Evolutionary conservation across 1,139 yeast species (phyloP).

Genomic region (Lodderomyces theae): DNA sequence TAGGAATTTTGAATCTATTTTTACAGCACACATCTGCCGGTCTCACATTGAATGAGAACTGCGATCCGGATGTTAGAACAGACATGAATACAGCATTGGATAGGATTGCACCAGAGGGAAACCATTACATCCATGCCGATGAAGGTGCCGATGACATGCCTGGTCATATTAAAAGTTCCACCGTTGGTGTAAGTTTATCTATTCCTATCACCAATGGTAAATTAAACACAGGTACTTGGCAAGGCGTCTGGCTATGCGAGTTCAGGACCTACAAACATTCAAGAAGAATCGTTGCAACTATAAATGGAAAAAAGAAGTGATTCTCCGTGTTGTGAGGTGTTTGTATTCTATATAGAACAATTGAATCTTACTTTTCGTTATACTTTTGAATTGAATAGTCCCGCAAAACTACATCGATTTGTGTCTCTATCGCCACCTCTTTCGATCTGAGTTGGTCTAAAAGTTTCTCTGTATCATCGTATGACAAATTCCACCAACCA

Average conservation of each 20-base stretch:
- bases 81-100: slow-evolving; percentile 67
- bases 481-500: slow-evolving; percentile 60
- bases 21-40: slow-evolving; percentile 81
- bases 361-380: not conserved
- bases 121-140: slow-evolving; percentile 59
- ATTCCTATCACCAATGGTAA: slow-evolving; percentile 70
- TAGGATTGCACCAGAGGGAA: slow-evolving; percentile 69
- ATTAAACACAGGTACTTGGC: slow-evolving; percentile 80
- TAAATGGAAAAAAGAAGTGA: slow-evolving; percentile 53
- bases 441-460: slow-evolving; percentile 26
- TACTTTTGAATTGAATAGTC: slow-evolving; percentile 29
- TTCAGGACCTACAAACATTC: slow-evolving; percentile 64
- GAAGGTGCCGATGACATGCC: slow-evolving; percentile 88
- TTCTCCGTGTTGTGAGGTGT: not conserved
- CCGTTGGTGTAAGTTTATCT: slow-evolving; percentile 62
- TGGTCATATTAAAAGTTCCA: slow-evolving; percentile 66
- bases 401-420: slow-evolving; percentile 25
- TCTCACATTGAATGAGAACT: slow-evolving; percentile 71
- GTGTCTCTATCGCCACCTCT: slow-evolving; percentile 22
- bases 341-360: not conserved
- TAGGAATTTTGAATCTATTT: slow-evolving; percentile 66
- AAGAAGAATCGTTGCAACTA: slow-evolving; percentile 67
- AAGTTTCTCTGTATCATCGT: slow-evolving; percentile 42
- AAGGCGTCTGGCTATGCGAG: slow-evolving; percentile 74
- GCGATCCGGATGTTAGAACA: slow-evolving; percentile 71